Conservation (phyloP, 2,329 filamentous ascomycete genomes). For the Macroventuria anomochaeta region DNA sequence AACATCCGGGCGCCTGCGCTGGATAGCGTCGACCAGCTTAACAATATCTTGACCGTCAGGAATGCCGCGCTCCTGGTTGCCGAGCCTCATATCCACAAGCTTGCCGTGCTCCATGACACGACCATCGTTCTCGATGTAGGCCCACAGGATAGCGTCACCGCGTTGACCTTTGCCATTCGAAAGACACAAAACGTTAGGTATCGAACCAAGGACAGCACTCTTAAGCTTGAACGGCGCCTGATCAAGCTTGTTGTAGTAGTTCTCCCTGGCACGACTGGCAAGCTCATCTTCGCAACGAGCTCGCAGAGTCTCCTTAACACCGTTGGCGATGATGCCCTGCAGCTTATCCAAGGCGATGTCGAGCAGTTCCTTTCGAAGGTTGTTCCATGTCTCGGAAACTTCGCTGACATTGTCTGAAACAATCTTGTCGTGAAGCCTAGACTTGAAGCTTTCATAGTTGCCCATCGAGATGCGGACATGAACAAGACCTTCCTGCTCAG, state of each 20-base stretch:
- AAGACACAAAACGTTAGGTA: constrained; percentile 83
- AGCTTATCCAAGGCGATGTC: constrained; percentile 82
- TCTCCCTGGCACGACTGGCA: constrained; percentile 84
- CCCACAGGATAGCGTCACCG: constrained; percentile 84
- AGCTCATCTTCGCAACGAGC: constrained; percentile 94
- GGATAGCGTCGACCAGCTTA: constrained; percentile 78
- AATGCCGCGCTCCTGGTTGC: constrained; percentile 70
- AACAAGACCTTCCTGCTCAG: constrained; percentile 90
- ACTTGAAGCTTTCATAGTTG: constrained; percentile 76
- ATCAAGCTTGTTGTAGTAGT: constrained; percentile 87
- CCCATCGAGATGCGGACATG: constrained; percentile 83
- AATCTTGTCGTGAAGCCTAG: constrained; percentile 80
- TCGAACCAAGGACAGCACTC: constrained; percentile 86
- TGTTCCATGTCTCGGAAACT: constrained; percentile 93
- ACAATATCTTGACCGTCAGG: constrained; percentile 69
- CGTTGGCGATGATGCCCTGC: constrained; percentile 82
- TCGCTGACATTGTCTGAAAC: constrained; percentile 96
- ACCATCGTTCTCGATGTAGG: constrained; percentile 92
- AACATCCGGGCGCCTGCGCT: constrained; percentile 84
- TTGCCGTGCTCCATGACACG: constrained; percentile 88
- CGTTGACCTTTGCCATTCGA: constrained; percentile 85
- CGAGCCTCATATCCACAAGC: constrained; percentile 75
- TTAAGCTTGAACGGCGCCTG: constrained; percentile 96
- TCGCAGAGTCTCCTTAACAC: constrained; percentile 91
- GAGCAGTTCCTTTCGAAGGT: constrained; percentile 82